These are phyloP conservation scores for Digitaria exilis DNA, from an alignment of 202 grass and related monocot genomes.

Conservation along the genomic window DNA sequence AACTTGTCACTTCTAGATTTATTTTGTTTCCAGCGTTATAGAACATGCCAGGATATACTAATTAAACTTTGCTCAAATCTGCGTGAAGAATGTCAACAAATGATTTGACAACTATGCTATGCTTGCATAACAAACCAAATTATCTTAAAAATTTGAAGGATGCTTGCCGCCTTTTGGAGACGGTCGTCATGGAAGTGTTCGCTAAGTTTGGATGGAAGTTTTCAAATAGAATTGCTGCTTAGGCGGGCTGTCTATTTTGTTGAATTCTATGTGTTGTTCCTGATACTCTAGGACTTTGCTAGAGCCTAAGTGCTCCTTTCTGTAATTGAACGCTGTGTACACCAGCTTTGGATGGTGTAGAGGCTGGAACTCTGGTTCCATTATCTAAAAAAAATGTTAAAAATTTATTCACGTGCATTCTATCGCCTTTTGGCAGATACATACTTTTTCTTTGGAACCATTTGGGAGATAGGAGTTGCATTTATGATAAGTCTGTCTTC, in stretches of 20 bases:
- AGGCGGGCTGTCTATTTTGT: too few species aligned
- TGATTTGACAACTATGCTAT: neutral
- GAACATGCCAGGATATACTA: neutral
- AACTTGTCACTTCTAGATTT: neutral
- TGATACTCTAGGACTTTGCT: too few species aligned
- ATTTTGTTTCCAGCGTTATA: neutral
- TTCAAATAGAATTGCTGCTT: too few species aligned
- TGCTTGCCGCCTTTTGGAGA: too few species aligned
- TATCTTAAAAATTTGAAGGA: neutral
- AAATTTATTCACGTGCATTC: neutral
- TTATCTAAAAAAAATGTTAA: too few species aligned
- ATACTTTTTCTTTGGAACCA: neutral
- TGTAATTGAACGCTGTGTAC: too few species aligned
- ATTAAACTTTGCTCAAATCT: conserved; percentile 3
- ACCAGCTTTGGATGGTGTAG: too few species aligned
- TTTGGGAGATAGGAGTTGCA: neutral
- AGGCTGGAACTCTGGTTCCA: too few species aligned
- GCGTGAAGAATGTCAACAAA: neutral
- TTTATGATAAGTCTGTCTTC: conserved; percentile 9
- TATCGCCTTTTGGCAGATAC: neutral
- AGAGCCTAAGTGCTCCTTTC: too few species aligned
- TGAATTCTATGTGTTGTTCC: too few species aligned
- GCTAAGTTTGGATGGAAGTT: too few species aligned
- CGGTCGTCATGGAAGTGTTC: too few species aligned
- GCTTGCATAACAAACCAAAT: neutral